Conservation (phyloP, 768 basidiomycete genomes). For the Phanerodontia chrysosporium region DNA sequence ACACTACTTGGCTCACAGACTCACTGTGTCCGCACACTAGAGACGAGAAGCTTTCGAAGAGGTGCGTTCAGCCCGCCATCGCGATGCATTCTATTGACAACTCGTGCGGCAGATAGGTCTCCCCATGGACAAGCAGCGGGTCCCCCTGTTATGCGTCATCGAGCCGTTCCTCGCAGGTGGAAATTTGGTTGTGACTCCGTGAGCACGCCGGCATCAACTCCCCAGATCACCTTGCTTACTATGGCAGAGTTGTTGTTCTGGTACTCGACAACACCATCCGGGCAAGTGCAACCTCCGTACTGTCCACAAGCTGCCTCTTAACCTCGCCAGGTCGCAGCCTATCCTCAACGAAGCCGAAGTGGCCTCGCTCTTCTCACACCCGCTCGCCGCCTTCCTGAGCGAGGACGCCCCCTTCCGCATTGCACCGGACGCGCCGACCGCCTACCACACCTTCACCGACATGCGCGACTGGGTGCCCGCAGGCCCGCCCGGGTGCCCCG, state of each 20-base stretch:
- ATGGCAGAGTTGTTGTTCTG: constrained; percentile 72
- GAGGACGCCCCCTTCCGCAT: constrained; percentile 57
- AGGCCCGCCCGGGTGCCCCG: constrained; percentile 1
- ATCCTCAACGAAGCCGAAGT: constrained; percentile 80
- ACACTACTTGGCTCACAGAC: not conserved
- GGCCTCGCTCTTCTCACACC: constrained; percentile 79
- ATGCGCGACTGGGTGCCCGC: constrained; percentile 34
- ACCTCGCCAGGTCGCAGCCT: constrained; percentile 51
- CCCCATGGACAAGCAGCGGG: constrained; percentile 61
- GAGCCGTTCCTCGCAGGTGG: constrained; percentile 77
- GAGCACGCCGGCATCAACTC: constrained; percentile 26
- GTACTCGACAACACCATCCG: constrained; percentile 74
- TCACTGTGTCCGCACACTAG: constrained; percentile 31
- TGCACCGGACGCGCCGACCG: constrained; percentile 47
- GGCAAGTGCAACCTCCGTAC: constrained; percentile 33
- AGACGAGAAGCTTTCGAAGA: constrained; percentile 89
- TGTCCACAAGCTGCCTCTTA: not conserved
- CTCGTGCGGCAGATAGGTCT: constrained; percentile 64
- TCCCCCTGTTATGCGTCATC: constrained; percentile 72
- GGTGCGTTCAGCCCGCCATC: constrained; percentile 36
- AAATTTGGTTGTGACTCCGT: constrained; percentile 81
- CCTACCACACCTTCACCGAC: constrained; percentile 67
- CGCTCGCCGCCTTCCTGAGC: constrained; percentile 67
- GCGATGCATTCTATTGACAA: not conserved
- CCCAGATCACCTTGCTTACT: not conserved